A percentile compares a stretch with the other conserved stretches of the same genome.
phyloP scores from a whole-genome alignment of 805 yeast species.

The Starmerella bombicola region DNA sequence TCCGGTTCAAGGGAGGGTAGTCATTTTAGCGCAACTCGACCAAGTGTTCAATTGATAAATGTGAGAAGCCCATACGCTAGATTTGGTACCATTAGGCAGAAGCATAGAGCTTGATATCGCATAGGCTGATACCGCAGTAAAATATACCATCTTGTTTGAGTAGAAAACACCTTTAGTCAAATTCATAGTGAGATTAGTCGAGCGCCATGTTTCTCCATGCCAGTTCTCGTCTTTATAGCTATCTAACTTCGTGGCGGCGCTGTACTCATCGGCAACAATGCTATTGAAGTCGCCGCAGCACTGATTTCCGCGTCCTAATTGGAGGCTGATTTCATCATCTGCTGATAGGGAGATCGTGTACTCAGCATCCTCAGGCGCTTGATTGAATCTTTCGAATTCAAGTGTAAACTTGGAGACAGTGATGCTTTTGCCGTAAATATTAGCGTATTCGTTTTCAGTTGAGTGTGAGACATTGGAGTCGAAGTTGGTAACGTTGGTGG shows the following conservation, averaged over 20 bases:
- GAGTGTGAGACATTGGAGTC: not conserved
- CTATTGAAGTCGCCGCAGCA: conserved; percentile 9
- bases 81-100: not conserved
- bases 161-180: not conserved
- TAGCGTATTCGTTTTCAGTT: not conserved
- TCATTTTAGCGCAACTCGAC: too few relatives aligned
- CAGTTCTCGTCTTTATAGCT: too few relatives aligned
- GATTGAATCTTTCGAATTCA: conserved; percentile 1
- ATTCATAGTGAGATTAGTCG: not conserved
- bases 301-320: conserved; percentile 5
- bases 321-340: conserved; percentile 6
- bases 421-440: conserved; percentile 3
- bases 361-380: conserved; percentile 1
- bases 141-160: not conserved
- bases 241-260: too few relatives aligned
- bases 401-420: conserved; percentile 2
- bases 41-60: not conserved
- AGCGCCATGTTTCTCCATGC: too few relatives aligned
- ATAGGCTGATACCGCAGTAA: not conserved
- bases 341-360: conserved; percentile 2
- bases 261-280: not conserved
- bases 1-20: too few relatives aligned
- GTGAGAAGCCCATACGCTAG: not conserved
- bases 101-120: not conserved
- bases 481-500: conserved; percentile 4